Base-by-base conservation (phyloP, 345 rosid species). In the Brassica juncea region DNA sequence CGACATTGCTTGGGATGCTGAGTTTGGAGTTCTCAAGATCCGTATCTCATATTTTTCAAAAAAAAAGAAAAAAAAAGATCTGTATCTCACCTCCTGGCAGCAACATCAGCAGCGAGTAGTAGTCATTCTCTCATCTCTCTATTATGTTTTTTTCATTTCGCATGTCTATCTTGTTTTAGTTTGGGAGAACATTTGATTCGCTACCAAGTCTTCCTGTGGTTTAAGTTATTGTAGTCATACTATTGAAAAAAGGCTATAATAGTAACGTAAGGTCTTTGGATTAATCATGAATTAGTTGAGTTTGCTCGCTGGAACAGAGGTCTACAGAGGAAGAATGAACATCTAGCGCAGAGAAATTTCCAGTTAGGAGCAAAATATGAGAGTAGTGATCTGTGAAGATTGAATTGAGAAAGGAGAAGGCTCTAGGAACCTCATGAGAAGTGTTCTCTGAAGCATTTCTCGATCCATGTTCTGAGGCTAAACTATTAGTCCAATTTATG, bases 251-350 rank as follows among this genome's bases (percentile, higher is more conserved):
- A 28, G 37, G 49, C 27, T 61, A 39, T 21, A 2, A 65, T 66
- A 81, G 55, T 44, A 44, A 11, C 97, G 95, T 92, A 79, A 94
- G 97, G 84, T 92, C 99, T 81, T 87, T 77, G 77, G 89, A 94
- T 80, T 92, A 86, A 23, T 85, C 87, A 21, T 73, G 78, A 42
- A 52, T 75, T 84, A 87, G 67, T 82, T 83, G 67, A 92, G 84
- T 75, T 92, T 90, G 74, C 57, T 79, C 0, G 70, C 76, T 62
- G 93, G 82, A 69, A 89, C 8, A 70, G 91, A 88, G 37, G 89
- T 87, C 83, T 90, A 94, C 74, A 1, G 97, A 86, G 73, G 84
- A 80, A 63, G 91, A 94, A 86, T 92, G 95, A 47, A 92, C 84
- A 84, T 94, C 97, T 94, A 73, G 15, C n/a, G 31, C 79, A 70